Percentiles rank a stretch among this genome's conserved stretches.
Conservation (phyloP, 345 rosid species). For the Salix udensis region DNA sequence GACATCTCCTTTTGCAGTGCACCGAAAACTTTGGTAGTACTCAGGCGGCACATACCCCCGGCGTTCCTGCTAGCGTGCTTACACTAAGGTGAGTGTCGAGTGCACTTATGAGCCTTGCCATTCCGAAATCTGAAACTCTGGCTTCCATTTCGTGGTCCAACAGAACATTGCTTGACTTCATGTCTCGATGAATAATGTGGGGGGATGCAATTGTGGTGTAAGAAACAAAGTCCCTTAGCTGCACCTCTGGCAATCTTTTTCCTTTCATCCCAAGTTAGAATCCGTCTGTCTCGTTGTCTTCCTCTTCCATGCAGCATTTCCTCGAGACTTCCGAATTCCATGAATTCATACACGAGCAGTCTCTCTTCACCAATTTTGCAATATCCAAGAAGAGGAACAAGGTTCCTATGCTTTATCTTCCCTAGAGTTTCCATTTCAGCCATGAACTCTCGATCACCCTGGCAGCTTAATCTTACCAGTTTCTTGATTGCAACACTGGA, state of each 20-base stretch:
- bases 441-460: constrained; percentile 95
- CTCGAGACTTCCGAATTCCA: constrained; percentile 86
- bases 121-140: constrained; percentile 90
- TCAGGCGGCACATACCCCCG: constrained; percentile 95
- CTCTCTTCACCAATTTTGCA: constrained; percentile 93
- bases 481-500: constrained; percentile 95
- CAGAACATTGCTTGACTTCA: constrained; percentile 91
- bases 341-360: constrained; percentile 84
- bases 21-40: constrained; percentile 91
- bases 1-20: constrained; percentile 92
- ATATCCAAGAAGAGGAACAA: constrained; percentile 82
- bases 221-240: constrained; percentile 83
- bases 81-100: constrained; percentile 93
- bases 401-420: constrained; percentile 87
- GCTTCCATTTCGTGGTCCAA: constrained; percentile 92
- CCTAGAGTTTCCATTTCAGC: constrained; percentile 97
- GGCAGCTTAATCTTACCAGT: constrained; percentile 78
- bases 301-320: constrained; percentile 81
- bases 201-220: constrained; percentile 94
- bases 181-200: constrained; percentile 90
- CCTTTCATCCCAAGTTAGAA: constrained; percentile 73
- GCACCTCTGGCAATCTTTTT: constrained; percentile 94
- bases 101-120: constrained; percentile 94
- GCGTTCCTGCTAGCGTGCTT: constrained; percentile 92
- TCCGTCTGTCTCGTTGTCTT: constrained; percentile 45